Evolutionary conservation across 2,329 filamentous ascomycete genomes (phyloP).

Genomic region (Curvularia eragrostidis): DNA sequence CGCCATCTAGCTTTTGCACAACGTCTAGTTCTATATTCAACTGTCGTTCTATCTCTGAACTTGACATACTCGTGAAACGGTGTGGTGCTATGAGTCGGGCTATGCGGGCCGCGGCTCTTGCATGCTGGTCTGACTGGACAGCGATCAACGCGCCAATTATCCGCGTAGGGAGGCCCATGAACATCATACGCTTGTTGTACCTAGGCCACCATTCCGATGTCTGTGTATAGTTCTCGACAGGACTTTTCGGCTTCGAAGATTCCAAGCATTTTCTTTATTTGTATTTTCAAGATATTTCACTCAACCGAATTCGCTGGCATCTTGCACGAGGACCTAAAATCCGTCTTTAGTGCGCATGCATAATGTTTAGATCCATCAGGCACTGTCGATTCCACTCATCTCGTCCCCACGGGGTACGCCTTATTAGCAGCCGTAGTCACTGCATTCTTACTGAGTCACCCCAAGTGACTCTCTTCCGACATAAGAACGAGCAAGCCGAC

Average conservation of each 20-base stretch:
- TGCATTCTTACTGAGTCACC: neutral
- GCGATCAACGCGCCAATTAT: neutral
- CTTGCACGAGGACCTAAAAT: neutral
- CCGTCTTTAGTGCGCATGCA: neutral
- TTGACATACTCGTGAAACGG: neutral
- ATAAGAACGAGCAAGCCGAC: neutral
- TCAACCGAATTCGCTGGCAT: neutral
- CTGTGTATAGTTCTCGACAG: neutral
- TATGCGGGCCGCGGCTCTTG: neutral
- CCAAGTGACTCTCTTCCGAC: neutral
- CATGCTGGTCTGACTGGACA: neutral
- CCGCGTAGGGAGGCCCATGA: neutral
- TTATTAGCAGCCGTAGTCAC: neutral
- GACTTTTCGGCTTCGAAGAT: neutral
- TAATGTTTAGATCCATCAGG: neutral
- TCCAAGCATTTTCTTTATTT: neutral
- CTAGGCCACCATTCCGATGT: neutral
- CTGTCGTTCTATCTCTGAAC: neutral
- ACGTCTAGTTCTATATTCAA: too few species aligned
- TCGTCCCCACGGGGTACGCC: neutral
- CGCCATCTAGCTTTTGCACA: neutral
- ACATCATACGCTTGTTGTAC: neutral
- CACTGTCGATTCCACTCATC: neutral
- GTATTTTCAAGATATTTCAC: neutral
- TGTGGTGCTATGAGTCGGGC: neutral